Base-by-base conservation (phyloP, 2,329 filamentous ascomycete species). In the Trichoderma sp. region DNA sequence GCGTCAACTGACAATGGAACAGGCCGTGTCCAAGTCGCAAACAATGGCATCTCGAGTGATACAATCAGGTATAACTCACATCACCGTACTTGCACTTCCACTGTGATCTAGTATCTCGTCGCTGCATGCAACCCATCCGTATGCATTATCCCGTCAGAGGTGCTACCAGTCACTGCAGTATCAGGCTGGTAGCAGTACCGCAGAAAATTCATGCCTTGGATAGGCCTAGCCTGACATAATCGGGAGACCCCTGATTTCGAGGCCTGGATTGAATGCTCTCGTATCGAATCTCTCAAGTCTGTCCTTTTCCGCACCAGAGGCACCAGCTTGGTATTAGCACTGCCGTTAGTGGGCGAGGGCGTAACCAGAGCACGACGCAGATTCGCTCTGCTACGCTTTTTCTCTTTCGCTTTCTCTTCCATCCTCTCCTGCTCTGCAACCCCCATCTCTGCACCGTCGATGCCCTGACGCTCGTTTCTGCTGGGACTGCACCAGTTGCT, bases 161-260 rank as follows among this genome's bases (percentile, higher is more conserved):
- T 39, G 34, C 12, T 14, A 39, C 34, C 34, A 24, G 34, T 39
- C 12, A 14, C 10, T 39, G 14, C 34, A 14, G 12, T 39, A 39
- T 3, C 34, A 34, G 30, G 30, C 30, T 24, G 7, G 50, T 28
- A 19, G 50, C 28, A 39, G 26, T 28, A 52, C 24, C 50, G n/a
- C 17, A 39, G 26, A 52, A 52, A 52, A 34, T 52, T 52, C 19
- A 52, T 52, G 30, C 50, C 50, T 52, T n/a, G 17, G 50, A 52
- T 52, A 52, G 50, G 50, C 50, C 50, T 52, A 52, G 50, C 50
- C 50, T 52, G 50, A 52, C 50, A 52, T 52, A 52, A 52, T 52
- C 50, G 50, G 34, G 50, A 19, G 50, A 67, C 67, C 67, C 65
- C 61, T 67, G 59, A 52, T 62, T 62, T 50, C 41, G 48, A 34